These are phyloP conservation scores for Lipomyces starkeyi DNA, from an alignment of 805 yeast species.

Conservation along the genomic window DNA sequence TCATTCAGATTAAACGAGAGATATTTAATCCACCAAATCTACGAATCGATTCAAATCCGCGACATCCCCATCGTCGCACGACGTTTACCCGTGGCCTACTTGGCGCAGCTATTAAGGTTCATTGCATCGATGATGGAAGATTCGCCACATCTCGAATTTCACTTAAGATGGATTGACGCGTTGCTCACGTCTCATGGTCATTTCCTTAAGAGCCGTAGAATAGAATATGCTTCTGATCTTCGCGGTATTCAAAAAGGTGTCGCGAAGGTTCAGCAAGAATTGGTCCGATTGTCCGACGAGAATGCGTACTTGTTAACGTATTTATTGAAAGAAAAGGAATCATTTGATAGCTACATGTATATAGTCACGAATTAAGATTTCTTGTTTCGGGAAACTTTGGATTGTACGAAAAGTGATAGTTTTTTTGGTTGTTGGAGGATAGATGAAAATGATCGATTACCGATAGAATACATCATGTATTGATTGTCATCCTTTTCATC, in stretches of 20 bases:
- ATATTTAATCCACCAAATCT: conserved; percentile 71
- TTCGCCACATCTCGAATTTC: conserved; percentile 84
- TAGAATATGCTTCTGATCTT: conserved; percentile 55
- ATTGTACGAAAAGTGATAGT: not conserved
- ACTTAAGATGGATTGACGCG: conserved; percentile 77
- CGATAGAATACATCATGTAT: not conserved
- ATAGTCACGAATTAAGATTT: not conserved
- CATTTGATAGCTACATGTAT: conserved; percentile 24
- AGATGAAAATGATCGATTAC: not conserved
- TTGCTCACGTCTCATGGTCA: conserved; percentile 77
- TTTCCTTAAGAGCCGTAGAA: conserved; percentile 66
- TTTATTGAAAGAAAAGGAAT: conserved; percentile 23
- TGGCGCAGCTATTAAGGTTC: conserved; percentile 68
- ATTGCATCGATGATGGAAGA: conserved; percentile 71
- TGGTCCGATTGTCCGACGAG: conserved; percentile 31
- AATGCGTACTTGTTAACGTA: conserved; percentile 28
- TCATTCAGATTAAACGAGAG: conserved; percentile 88
- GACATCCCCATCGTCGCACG: conserved; percentile 71
- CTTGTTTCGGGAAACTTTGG: not conserved
- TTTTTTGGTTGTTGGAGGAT: not conserved
- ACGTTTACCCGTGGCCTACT: conserved; percentile 79
- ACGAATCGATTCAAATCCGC: conserved; percentile 70
- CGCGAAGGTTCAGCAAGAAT: conserved; percentile 22
- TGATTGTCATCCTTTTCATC: not conserved
- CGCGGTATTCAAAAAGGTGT: conserved; percentile 31